Evolutionary conservation across 2,329 filamentous ascomycete genomes (phyloP).

Genomic region (Xylaria sp.): DNA sequence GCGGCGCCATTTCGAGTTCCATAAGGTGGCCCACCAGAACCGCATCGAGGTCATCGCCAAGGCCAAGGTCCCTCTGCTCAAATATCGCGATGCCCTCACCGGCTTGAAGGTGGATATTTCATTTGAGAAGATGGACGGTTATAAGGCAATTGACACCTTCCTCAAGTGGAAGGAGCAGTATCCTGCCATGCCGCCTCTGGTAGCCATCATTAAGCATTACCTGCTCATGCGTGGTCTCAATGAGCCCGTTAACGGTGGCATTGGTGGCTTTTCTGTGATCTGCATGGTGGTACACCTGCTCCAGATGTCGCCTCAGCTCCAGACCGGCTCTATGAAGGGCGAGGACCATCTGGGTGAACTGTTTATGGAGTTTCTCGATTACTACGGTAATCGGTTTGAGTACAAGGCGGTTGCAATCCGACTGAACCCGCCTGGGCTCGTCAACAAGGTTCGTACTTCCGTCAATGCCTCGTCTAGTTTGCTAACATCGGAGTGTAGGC

Average conservation of each 20-base stretch:
- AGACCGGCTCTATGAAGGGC: slow-evolving; percentile 53
- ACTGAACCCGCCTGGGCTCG: slow-evolving; percentile 67
- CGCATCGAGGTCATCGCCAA: slow-evolving; percentile 63
- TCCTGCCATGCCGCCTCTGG: slow-evolving; percentile 79
- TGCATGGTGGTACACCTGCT: slow-evolving; percentile 89
- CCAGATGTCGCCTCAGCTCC: slow-evolving; percentile 68
- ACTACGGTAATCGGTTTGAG: slow-evolving; percentile 82
- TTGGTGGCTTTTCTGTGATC: slow-evolving; percentile 91
- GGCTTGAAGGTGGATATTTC: slow-evolving; percentile 85
- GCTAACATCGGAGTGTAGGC: slow-evolving; percentile 33
- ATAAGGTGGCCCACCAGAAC: slow-evolving; percentile 51
- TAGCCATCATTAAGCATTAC: slow-evolving; percentile 88
- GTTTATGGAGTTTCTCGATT: slow-evolving; percentile 80
- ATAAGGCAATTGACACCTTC: slow-evolving; percentile 77
- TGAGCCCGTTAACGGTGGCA: slow-evolving; percentile 83
- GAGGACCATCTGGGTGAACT: slow-evolving; percentile 71
- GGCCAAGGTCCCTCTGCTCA: slow-evolving; percentile 87
- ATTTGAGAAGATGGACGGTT: slow-evolving; percentile 83
- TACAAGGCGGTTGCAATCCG: slow-evolving; percentile 65
- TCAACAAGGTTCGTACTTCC: slow-evolving; percentile 55
- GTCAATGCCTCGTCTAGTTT: not conserved
- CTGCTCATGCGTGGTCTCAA: slow-evolving; percentile 84
- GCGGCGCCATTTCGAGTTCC: slow-evolving; percentile 50
- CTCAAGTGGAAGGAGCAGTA: slow-evolving; percentile 70
- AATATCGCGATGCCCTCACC: slow-evolving; percentile 75